Base-by-base conservation (phyloP, 2,329 filamentous ascomycete species). In the Capronia americana region DNA sequence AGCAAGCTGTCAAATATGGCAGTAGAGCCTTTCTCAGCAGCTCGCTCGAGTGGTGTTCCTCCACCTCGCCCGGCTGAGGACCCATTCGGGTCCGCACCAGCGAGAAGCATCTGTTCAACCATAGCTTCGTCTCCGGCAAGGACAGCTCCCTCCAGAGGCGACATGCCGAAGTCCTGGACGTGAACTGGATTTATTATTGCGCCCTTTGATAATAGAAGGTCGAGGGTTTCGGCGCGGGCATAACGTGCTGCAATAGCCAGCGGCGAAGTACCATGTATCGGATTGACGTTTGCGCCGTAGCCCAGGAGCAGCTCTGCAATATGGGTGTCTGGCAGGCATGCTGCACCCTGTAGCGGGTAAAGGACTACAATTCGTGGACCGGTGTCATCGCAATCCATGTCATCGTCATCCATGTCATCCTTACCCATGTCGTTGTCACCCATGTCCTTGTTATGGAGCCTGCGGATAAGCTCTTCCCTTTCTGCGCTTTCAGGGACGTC, bases 121-220 rank as follows among this genome's bases (percentile, higher is more conserved):
- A 62, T 24, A 7, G 2, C 10, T n/a, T 44, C 32, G 28, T 14
- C 32, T 48, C 41, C 34, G 38, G 60, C 46, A 7, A 20, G 23
- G 30, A 62, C 60, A 24, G 60, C 60, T 30, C 32, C 60, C 17
- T 62, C 51, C 8, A 62, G 34, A 38, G 60, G 23, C 8, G 51
- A 46, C 11, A 62, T 8, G 12, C 23, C 6, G 32, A 30, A 46
- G 11, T 38, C 7, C 20, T 55, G 3, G 5, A n/a, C 10, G 8
- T 12, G 6, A 7, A 6, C 10, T 50, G 38, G 34, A 41, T 62
- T 34, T 32, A 32, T n/a, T 51, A 26, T 53, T 20, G 46, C 58
- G 11, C 51, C 51, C 14, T 6, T 20, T 32, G 12, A 24, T 8
- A 62, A 20, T 34, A 62, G 50, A 11, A 62, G 30, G 34, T 46